phyloP scores from a whole-genome alignment of 2,329 filamentous ascomycete species.

The Rhinocladiella mackenziei region DNA sequence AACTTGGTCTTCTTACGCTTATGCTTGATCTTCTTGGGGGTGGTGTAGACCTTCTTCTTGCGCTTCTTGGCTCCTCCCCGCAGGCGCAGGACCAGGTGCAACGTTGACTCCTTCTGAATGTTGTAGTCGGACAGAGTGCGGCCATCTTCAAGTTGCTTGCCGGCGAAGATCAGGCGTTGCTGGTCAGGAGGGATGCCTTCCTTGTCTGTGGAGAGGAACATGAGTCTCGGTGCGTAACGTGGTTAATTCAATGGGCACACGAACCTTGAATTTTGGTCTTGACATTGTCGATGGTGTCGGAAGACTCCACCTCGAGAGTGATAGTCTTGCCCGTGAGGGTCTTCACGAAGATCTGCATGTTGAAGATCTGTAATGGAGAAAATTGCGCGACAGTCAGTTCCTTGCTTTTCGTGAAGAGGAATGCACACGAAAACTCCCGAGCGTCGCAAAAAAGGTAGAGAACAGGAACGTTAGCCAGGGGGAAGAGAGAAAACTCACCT shows the following conservation, averaged over 20 bases:
- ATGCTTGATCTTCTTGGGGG: constrained; percentile 99
- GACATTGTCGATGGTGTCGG: constrained; percentile 99
- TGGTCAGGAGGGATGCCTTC: constrained; percentile 99
- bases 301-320: constrained; percentile 99
- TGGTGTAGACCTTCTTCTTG: constrained; percentile 99
- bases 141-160: constrained; percentile 99
- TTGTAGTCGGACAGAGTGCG: constrained; percentile 99
- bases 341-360: constrained; percentile 56
- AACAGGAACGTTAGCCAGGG: not conserved
- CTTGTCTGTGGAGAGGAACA: constrained; percentile 69
- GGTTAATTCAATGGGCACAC: constrained; percentile 23
- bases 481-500: constrained; percentile 43
- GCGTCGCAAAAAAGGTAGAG: not conserved
- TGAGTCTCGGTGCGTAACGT: constrained; percentile 1
- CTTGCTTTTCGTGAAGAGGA: not conserved
- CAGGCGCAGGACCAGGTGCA: constrained; percentile 95
- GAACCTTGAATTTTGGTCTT: constrained; percentile 87
- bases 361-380: constrained; percentile 40
- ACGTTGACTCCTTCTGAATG: constrained; percentile 99
- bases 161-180: constrained; percentile 99
- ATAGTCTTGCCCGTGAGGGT: constrained; percentile 98
- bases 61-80: constrained; percentile 99
- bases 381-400: constrained; percentile 13
- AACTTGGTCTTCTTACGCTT: constrained; percentile 99
- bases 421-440: not conserved